A percentile compares a stretch with the other conserved stretches of the same genome.
These are phyloP conservation scores for Apiospora arundinis DNA, from an alignment of 2,329 filamentous ascomycete genomes.

Conservation along the genomic window DNA sequence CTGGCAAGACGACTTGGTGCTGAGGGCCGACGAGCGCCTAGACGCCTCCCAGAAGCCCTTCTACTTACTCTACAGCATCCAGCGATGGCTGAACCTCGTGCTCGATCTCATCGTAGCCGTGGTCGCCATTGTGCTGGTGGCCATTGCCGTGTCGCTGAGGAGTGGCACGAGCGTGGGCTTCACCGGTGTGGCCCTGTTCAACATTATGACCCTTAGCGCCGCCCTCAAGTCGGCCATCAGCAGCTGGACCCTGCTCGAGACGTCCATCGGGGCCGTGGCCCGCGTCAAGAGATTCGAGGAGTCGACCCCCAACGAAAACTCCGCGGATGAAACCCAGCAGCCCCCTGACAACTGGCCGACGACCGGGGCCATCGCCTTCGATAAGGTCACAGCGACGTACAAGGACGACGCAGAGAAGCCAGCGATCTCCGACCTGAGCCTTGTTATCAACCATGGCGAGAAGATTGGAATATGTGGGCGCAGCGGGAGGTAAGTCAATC, in stretches of 20 bases:
- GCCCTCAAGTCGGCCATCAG: conserved; percentile 14
- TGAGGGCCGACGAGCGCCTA: conserved; percentile 9
- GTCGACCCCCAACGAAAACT: conserved; percentile 14
- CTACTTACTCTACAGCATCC: conserved; percentile 22
- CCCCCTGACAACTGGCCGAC: conserved; percentile 22
- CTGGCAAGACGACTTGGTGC: conserved; percentile 20
- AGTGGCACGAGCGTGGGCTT: conserved; percentile 28
- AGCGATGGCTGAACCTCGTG: conserved; percentile 22
- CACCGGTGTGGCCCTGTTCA: conserved; percentile 28
- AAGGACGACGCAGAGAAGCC: neutral
- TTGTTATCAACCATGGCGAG: conserved; percentile 34
- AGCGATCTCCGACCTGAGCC: conserved; percentile 11
- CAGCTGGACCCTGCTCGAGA: conserved; percentile 23
- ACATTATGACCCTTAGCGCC: conserved; percentile 22
- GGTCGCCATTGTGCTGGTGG: conserved; percentile 21
- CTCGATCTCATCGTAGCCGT: conserved; percentile 25
- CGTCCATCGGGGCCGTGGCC: conserved; percentile 24
- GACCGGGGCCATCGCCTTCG: conserved; percentile 10
- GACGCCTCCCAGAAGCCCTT: conserved; percentile 22
- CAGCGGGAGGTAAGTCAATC: conserved; percentile 34
- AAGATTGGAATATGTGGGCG: conserved; percentile 44
- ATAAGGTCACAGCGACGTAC: conserved; percentile 18
- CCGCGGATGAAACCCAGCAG: neutral
- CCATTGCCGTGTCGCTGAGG: conserved; percentile 27
- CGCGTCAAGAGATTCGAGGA: conserved; percentile 22